These are phyloP conservation scores for Schizochytrium sp. DNA, from an alignment of 108 stramenopile species.

Conservation along the genomic window DNA sequence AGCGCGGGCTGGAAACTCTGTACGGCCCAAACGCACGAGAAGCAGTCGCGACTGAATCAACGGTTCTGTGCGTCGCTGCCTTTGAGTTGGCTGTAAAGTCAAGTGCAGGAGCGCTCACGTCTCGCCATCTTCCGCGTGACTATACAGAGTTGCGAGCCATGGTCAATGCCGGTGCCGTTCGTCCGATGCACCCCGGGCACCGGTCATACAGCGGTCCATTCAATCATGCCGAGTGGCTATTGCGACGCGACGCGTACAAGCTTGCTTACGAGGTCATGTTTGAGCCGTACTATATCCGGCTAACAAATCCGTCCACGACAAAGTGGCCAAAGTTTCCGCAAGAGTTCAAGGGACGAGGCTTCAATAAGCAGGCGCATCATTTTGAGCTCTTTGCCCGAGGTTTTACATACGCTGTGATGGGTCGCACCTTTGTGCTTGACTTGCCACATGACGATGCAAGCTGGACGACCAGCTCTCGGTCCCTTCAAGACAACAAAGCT, in stretches of 20 bases:
- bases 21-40: neutral
- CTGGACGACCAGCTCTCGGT: neutral
- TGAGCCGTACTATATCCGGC: neutral
- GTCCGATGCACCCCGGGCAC: neutral
- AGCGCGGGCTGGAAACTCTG: neutral
- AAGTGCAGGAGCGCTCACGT: neutral
- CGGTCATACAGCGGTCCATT: neutral
- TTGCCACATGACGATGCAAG: neutral
- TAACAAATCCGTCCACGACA: neutral
- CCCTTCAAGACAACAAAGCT: neutral
- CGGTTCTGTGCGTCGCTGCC: neutral
- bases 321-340: neutral
- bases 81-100: neutral
- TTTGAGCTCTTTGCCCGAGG: neutral
- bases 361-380: neutral
- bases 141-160: neutral
- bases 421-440: neutral
- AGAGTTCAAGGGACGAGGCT: neutral
- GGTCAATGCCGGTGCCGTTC: neutral
- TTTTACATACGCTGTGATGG: neutral
- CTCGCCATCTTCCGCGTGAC: neutral
- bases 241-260: neutral
- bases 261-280: conserved; percentile 7
- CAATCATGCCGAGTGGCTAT: neutral
- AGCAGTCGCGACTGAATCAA: neutral